phyloP scores from a whole-genome alignment of 352 stramenopile species.

The Phytophthora pistaciae region DNA sequence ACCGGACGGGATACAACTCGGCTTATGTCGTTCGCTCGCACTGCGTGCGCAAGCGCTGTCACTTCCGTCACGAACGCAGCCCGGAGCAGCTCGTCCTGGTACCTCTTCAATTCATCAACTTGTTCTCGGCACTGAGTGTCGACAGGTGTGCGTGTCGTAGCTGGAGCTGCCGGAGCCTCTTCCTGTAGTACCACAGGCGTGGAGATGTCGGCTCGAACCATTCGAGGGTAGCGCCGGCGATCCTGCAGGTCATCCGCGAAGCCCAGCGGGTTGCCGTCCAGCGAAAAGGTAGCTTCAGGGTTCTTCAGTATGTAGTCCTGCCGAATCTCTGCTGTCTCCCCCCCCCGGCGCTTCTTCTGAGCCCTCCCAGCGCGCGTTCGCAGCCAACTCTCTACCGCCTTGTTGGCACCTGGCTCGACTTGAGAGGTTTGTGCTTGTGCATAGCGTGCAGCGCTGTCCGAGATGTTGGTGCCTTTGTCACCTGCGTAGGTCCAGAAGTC shows the following conservation, averaged over 20 bases:
- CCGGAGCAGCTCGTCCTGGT: too few relatives aligned
- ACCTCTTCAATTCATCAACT: too few relatives aligned
- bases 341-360: neutral
- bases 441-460: neutral
- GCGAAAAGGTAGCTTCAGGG: neutral
- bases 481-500: neutral
- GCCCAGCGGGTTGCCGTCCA: neutral
- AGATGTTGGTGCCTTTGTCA: neutral
- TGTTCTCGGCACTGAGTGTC: too few relatives aligned
- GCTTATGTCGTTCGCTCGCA: too few relatives aligned
- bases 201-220: neutral
- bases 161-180: neutral
- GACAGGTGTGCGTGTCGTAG: neutral
- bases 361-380: neutral
- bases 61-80: too few relatives aligned
- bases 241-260: neutral
- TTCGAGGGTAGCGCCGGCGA: slow-evolving; percentile 3
- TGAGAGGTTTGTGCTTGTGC: slow-evolving; percentile 1
- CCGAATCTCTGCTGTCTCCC: neutral
- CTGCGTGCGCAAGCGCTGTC: too few relatives aligned
- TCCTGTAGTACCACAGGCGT: neutral
- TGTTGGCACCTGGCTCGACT: neutral
- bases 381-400: slow-evolving; percentile 1
- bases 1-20: too few relatives aligned
- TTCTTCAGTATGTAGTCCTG: neutral